phyloP scores from a whole-genome alignment of 2,329 filamentous ascomycete species.

The Microthyrium microscopicum region DNA sequence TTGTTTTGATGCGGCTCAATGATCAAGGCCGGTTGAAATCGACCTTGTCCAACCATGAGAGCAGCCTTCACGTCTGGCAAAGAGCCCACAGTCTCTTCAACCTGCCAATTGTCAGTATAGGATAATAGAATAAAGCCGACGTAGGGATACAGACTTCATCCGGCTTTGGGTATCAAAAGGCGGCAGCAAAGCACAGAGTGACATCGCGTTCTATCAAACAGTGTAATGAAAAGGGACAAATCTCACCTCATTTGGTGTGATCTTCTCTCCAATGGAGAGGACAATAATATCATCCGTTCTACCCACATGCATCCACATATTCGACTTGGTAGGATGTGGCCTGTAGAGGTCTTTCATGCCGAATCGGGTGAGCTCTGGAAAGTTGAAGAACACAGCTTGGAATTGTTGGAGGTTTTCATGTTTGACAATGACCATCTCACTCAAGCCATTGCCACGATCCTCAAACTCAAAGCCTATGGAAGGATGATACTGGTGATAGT shows the following conservation, averaged over 20 bases:
- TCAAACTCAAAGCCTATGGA: slow-evolving; percentile 10
- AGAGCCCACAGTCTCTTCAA: not conserved
- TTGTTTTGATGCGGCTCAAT: not conserved
- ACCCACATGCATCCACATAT: slow-evolving; percentile 14
- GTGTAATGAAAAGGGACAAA: too few relatives aligned
- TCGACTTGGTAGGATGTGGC: slow-evolving; percentile 13
- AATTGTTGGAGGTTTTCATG: slow-evolving; percentile 13
- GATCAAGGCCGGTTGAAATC: slow-evolving; percentile 1
- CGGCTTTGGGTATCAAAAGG: too few relatives aligned
- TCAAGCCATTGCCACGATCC: slow-evolving; percentile 13
- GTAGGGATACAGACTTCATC: too few relatives aligned
- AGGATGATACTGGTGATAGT: slow-evolving; percentile 8
- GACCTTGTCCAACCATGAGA: not conserved
- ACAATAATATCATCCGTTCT: slow-evolving; percentile 17
- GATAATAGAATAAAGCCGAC: too few relatives aligned
- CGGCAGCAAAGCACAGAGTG: too few relatives aligned
- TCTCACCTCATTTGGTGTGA: too few relatives aligned
- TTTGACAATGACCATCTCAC: slow-evolving; percentile 22
- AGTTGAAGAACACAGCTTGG: slow-evolving; percentile 16
- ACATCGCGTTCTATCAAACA: too few relatives aligned
- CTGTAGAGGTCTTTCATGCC: slow-evolving; percentile 16
- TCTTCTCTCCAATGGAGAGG: slow-evolving; percentile 17
- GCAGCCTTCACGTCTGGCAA: not conserved
- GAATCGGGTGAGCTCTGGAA: slow-evolving; percentile 16
- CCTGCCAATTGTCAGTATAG: too few relatives aligned